Base-by-base conservation (phyloP, 208 protist genomes). In the Leishmania aethiopica region DNA sequence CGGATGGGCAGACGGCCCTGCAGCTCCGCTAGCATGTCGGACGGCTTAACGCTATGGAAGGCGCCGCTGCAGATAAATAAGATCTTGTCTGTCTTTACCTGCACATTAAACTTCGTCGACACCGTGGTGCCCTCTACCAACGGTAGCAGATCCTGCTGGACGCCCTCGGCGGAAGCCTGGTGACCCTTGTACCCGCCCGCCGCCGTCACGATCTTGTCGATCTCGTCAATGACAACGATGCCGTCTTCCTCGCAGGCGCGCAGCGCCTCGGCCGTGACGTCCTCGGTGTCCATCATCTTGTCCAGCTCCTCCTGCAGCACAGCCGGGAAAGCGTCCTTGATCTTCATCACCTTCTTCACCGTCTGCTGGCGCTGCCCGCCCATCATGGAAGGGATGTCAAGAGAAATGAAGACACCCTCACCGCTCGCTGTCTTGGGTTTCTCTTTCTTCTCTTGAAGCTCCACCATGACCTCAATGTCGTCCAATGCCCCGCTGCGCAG, bases 181-280 rank as follows among this genome's bases (percentile, higher is more conserved):
- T 97, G 93, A 5, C 95, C 94, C 80, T 97, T 96, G 88, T 96
- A 96, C 51, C 92, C 92, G 32, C 95, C 95, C 0, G 93, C 87
- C 0, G 94, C 90, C 25, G 94, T 97, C 76, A 98, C 96, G 81
- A 99, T 99, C 91, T 99, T 99, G 92, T 99, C 99, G 78, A 99
- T 99, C 84, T 99, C 99, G 85, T 99, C 99, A 78, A 99, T 99
- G 55, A 99, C 99, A 1, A 99, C 98, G 82, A 99, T 99, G 78
- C 99, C 99, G 85, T 99, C 97, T 88, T 99, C 93, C 91, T 99
- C 97, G 74, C 98, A 99, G 3, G 97, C 94, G 13, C 95, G 93
- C 75, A 99, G 86, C n/a, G 98, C 98, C 91, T 98, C 94, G 11
- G 95, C 96, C 1, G 95, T 94, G 47, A 99, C 94, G 79, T 97